Evolutionary conservation across 345 rosid species (phyloP).

Genomic region (Turnera subulata): DNA sequence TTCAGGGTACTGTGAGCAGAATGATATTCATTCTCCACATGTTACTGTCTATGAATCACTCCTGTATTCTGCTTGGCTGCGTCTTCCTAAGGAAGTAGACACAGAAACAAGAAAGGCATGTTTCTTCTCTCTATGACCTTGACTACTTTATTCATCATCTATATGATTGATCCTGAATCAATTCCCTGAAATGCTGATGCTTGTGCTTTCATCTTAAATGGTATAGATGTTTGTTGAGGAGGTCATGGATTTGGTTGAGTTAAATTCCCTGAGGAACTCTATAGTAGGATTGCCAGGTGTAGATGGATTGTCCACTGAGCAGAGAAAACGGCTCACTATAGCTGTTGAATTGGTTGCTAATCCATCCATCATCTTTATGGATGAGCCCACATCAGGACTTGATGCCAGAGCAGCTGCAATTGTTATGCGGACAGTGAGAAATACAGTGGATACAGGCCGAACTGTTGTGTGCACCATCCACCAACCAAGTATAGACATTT

Average conservation of each 20-base stretch:
- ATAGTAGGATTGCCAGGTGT: conserved; percentile 50
- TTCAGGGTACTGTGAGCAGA: conserved; percentile 80
- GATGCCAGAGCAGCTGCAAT: conserved; percentile 91
- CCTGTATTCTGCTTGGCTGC: conserved; percentile 73
- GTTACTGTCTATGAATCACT: conserved; percentile 74
- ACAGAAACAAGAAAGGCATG: conserved; percentile 38
- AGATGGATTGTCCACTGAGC: conserved; percentile 71
- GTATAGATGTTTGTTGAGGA: conserved; percentile 63
- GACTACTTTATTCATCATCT: neutral
- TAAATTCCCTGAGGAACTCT: conserved; percentile 30
- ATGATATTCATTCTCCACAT: conserved; percentile 75
- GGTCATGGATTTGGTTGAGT: conserved; percentile 61
- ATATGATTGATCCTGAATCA: neutral
- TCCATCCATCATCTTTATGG: conserved; percentile 83
- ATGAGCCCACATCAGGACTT: conserved; percentile 79
- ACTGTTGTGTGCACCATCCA: conserved; percentile 90
- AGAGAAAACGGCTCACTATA: conserved; percentile 65
- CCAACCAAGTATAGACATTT: conserved; percentile 86
- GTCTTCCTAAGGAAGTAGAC: conserved; percentile 47
- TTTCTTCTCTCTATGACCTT: neutral
- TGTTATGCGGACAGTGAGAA: conserved; percentile 77
- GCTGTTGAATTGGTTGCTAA: conserved; percentile 76
- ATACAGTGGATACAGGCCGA: conserved; percentile 80
- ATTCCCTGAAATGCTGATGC: neutral
- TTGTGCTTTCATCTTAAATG: neutral